phyloP scores from a whole-genome alignment of 805 yeast genomes.

The Kregervanrija pseudodelftensis region DNA sequence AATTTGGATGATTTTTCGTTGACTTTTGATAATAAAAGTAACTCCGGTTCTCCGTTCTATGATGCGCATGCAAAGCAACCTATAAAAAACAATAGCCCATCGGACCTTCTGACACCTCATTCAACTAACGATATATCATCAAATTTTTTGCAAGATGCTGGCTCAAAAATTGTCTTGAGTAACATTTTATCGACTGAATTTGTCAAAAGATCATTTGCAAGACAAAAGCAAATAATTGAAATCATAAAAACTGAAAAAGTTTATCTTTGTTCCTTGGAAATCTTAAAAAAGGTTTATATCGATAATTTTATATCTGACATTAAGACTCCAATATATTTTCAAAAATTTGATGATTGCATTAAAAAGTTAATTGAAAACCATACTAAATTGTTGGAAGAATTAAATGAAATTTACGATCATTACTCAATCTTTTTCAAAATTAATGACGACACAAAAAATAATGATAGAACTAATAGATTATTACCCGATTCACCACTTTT shows the following conservation, averaged over 20 bases:
- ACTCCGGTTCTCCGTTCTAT: too few species aligned
- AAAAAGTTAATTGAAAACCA: slow-evolving; percentile 28
- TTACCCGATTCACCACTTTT: slow-evolving; percentile 18
- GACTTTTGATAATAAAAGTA: too few species aligned
- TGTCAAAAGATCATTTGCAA: slow-evolving; percentile 16
- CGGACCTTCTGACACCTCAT: too few species aligned
- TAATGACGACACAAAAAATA: slow-evolving; percentile 6
- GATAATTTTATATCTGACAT: slow-evolving; percentile 30
- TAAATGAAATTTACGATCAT: slow-evolving; percentile 18
- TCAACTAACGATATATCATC: too few species aligned
- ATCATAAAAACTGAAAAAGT: slow-evolving; percentile 40
- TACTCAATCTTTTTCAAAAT: slow-evolving; percentile 10
- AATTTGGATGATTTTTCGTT: too few species aligned
- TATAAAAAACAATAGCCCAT: too few species aligned
- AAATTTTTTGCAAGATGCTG: too few species aligned
- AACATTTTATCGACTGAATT: not conserved
- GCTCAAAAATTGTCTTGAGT: too few species aligned
- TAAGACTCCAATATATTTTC: slow-evolving; percentile 30
- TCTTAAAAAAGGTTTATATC: slow-evolving; percentile 37
- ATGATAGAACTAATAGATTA: slow-evolving; percentile 7
- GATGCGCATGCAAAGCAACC: too few species aligned
- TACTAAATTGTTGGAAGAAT: slow-evolving; percentile 20
- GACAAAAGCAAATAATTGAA: slow-evolving; percentile 34
- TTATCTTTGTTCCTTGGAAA: slow-evolving; percentile 38
- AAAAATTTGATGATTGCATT: slow-evolving; percentile 23